A percentile compares a stretch with the other conserved stretches of the same genome.
phyloP scores from a whole-genome alignment of 1,284 basidiomycete genomes.

The Cutaneotrichosporon sp. region DNA sequence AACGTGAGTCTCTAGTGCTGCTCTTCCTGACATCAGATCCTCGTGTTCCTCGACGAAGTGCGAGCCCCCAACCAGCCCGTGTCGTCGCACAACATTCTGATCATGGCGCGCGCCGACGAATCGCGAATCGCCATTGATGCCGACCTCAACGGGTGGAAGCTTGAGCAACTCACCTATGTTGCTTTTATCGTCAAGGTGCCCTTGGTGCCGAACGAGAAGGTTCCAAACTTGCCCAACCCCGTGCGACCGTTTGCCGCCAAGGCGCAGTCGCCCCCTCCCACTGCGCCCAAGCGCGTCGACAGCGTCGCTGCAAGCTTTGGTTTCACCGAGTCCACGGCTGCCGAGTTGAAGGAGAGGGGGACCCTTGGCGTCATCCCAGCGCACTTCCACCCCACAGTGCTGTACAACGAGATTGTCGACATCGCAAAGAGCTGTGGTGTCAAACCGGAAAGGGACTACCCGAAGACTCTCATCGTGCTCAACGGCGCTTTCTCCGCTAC shows the following conservation, averaged over 20 bases:
- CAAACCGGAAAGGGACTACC: not conserved
- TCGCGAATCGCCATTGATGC: not conserved
- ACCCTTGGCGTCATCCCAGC: conserved; percentile 4
- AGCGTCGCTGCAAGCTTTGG: conserved; percentile 13
- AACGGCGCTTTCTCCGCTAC: conserved; percentile 17
- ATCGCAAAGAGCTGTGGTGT: not conserved
- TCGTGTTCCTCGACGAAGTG: conserved; percentile 25
- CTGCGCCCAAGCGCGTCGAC: not conserved
- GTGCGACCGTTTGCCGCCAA: conserved; percentile 22
- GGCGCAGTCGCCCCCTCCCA: no score
- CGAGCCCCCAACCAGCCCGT: conserved; percentile 3
- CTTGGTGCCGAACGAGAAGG: conserved; percentile 7
- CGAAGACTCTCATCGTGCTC: conserved; percentile 19
- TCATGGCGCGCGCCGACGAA: conserved; percentile 17
- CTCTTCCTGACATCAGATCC: conserved; percentile 18
- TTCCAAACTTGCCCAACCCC: conserved; percentile 36
- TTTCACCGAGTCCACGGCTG: not conserved
- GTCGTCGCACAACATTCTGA: conserved; percentile 23
- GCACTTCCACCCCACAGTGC: not conserved
- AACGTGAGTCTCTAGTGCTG: conserved; percentile 7
- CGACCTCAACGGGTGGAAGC: conserved; percentile 10
- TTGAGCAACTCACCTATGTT: conserved; percentile 14
- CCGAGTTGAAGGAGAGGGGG: not conserved
- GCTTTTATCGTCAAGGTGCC: conserved; percentile 28
- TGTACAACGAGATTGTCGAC: conserved; percentile 2